phyloP scores from a whole-genome alignment of 805 yeast genomes.

The Kuraishia borneana region DNA sequence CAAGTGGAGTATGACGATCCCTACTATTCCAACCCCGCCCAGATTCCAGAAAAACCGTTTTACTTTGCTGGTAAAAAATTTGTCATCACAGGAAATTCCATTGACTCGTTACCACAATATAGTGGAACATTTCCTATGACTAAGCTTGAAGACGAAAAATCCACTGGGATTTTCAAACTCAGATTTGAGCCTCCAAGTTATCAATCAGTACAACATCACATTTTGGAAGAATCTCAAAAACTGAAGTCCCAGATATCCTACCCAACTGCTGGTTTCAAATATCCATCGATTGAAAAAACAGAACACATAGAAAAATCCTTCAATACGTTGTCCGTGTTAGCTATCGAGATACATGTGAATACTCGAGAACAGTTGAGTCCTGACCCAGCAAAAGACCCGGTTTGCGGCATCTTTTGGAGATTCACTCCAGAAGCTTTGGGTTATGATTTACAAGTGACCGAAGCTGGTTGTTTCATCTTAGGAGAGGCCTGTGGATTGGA shows the following conservation, averaged over 20 bases:
- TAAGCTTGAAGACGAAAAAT: background rate
- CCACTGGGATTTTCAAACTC: background rate
- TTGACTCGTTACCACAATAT: conserved; percentile 11
- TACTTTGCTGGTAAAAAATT: conserved; percentile 60
- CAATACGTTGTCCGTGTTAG: conserved; percentile 42
- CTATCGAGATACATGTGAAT: conserved; percentile 58
- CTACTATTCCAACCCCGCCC: conserved; percentile 40
- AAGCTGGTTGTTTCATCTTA: conserved; percentile 25
- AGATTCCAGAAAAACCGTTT: conserved; percentile 43
- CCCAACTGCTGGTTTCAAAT: conserved; percentile 31
- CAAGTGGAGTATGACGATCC: conserved; percentile 52
- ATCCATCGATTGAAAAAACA: conserved; percentile 16
- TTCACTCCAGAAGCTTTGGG: conserved; percentile 32
- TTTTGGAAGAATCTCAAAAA: conserved; percentile 9
- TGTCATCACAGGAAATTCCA: conserved; percentile 28
- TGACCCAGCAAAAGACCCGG: conserved; percentile 52
- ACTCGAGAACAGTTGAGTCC: conserved; percentile 42
- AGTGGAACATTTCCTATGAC: conserved; percentile 3
- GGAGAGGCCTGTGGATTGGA: conserved; percentile 2
- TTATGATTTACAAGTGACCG: conserved; percentile 19
- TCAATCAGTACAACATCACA: background rate
- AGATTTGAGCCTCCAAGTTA: background rate
- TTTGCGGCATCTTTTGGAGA: conserved; percentile 54
- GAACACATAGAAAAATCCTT: conserved; percentile 24
- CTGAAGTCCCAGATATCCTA: conserved; percentile 41